Evolutionary conservation across 257 asterid species (phyloP).

Genomic region (Solanum corneliomulleri): DNA sequence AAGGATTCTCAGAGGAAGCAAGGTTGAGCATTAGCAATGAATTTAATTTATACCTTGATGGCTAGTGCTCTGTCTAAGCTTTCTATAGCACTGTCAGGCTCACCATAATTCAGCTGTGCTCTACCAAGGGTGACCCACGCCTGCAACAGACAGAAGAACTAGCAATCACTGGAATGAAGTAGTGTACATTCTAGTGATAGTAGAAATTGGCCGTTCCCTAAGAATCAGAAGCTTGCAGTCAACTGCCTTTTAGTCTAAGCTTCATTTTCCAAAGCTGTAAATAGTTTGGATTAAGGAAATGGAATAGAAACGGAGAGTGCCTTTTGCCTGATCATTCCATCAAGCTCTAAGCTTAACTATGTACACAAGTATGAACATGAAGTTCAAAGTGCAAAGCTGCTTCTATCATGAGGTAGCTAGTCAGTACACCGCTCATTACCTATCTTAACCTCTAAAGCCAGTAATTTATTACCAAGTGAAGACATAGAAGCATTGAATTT

Average conservation of each 20-base stretch:
- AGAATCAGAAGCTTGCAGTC: background rate
- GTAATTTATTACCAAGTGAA: background rate
- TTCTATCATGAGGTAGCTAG: background rate
- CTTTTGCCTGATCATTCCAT: background rate
- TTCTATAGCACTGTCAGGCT: slow-evolving; percentile 76
- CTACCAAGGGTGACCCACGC: slow-evolving; percentile 95
- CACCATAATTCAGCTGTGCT: slow-evolving; percentile 87
- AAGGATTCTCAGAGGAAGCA: background rate
- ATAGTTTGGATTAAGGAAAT: background rate
- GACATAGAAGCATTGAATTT: background rate
- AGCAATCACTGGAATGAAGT: background rate
- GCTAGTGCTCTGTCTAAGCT: slow-evolving; percentile 80
- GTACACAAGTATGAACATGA: background rate
- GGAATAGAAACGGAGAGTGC: background rate
- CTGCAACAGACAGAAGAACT: slow-evolving; percentile 15
- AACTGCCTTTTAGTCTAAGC: background rate
- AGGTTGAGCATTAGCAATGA: background rate
- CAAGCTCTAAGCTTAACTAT: background rate
- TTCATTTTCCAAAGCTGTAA: background rate
- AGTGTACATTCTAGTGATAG: background rate
- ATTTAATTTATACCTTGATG: slow-evolving; percentile 39
- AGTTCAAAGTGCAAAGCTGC: background rate
- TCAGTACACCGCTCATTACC: background rate
- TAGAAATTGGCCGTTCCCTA: background rate
- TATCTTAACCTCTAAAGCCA: background rate